Base-by-base conservation (phyloP, 495 filamentous ascomycete species). In the Penicillium parvum region DNA sequence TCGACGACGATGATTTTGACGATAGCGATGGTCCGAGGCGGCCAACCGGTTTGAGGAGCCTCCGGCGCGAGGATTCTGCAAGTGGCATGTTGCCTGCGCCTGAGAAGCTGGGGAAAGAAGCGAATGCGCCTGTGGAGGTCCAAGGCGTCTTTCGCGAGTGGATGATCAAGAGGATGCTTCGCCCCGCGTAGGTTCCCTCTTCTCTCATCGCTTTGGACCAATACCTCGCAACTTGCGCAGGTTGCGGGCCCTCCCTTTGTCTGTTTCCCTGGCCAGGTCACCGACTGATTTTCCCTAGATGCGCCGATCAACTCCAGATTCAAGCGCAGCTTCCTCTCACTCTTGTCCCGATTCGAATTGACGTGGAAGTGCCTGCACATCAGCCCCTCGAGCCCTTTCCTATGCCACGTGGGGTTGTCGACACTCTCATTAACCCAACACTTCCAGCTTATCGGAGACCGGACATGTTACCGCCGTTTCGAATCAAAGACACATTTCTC, bases 321-420 rank as follows among this genome's bases (percentile, higher is more conserved):
- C 92, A 96, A 65, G 81, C 87, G 16, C 77, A 82, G 39, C 77
- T 97, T 19, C 92, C 94, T 17, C 74, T 94, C 17, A 92, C 88
- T 3, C 76, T 96, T 17, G 90, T 99, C 37, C 92, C 92, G 6
- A 96, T 99, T 48, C 87, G 94, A 33, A 90, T 99, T 55, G 92
- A 98, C 55, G 74, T 98, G 50, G 91, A 99, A 58, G 82, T 96
- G 8, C 79, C 85, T 18, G 69, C 86, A 23, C 90, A 86, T 70
- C 74, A 80, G 25, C 86, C 92, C 26, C 62, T 77, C 33, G 76
- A 90, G 34, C 72, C 90, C 3, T 74, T 95, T 46, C 81, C 85
- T 16, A 50, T 81, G 36, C 82, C 85, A 8, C 71, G 76, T 45
- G 76, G 78, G 36, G 64, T 76, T 8, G 73, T 74, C 48, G 81